A percentile compares a stretch with the other conserved stretches of the same genome.
These are phyloP conservation scores for Ogataea paradorogensis DNA, from an alignment of 805 yeast genomes.

Conservation along the genomic window DNA sequence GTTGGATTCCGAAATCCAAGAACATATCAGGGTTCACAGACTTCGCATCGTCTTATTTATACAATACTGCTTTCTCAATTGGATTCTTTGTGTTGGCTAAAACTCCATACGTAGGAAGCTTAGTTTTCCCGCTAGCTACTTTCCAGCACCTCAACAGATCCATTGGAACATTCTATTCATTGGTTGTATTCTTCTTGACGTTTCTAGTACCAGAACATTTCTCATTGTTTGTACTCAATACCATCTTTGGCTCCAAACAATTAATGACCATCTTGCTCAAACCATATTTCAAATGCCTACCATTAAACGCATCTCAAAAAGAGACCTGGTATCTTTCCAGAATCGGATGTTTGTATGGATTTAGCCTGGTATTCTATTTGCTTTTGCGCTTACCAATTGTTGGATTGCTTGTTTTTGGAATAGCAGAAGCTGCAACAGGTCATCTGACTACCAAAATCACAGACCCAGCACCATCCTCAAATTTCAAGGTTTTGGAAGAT, in stretches of 20 bases:
- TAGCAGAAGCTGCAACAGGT: constrained; percentile 54
- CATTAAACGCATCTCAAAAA: constrained; percentile 41
- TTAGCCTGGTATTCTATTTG: constrained; percentile 46
- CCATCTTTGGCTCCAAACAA: constrained; percentile 46
- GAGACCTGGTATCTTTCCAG: constrained; percentile 50
- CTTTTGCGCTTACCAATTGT: constrained; percentile 43
- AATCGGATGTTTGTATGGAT: constrained; percentile 55
- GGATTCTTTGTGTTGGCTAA: constrained; percentile 34
- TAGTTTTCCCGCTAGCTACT: constrained; percentile 41
- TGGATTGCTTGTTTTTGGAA: constrained; percentile 47
- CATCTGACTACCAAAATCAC: constrained; percentile 52
- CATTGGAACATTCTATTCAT: constrained; percentile 46
- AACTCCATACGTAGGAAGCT: constrained; percentile 41
- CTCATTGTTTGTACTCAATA: constrained; percentile 37
- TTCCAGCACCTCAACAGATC: constrained; percentile 42
- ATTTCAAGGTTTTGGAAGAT: constrained; percentile 1
- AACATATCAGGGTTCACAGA: constrained; percentile 14
- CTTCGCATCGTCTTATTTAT: constrained; percentile 28
- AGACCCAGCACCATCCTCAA: constrained; percentile 39
- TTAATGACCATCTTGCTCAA: constrained; percentile 44
- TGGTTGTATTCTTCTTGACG: constrained; percentile 35
- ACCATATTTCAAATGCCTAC: constrained; percentile 50
- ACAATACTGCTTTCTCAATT: constrained; percentile 30
- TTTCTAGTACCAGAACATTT: constrained; percentile 35
- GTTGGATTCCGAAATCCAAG: constrained; percentile 6